These are phyloP conservation scores for Triticum turgidum DNA, from an alignment of 176 grass and related monocot species.

Conservation along the genomic window DNA sequence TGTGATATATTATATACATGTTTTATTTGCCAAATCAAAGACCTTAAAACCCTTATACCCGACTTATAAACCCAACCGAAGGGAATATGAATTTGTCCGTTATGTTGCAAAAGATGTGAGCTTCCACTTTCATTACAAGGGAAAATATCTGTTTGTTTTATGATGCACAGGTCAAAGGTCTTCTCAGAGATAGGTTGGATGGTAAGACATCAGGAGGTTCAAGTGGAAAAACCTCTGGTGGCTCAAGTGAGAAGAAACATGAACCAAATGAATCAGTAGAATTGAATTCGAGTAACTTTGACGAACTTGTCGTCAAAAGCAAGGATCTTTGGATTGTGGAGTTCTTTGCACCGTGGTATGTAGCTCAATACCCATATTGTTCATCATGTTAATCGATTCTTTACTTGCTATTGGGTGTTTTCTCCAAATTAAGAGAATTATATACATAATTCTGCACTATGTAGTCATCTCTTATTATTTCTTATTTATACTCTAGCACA, in stretches of 20 bases:
- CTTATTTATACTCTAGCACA: conserved; percentile 6
- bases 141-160: conserved; percentile 19
- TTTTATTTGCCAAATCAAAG: too few species aligned
- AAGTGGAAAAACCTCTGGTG: conserved; percentile 69
- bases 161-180: conserved; percentile 69
- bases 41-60: too few species aligned
- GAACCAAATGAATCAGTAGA: conserved; percentile 81
- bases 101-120: neutral
- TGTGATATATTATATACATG: too few species aligned
- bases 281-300: conserved; percentile 85
- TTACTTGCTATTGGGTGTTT: conserved; percentile 9
- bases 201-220: conserved; percentile 68
- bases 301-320: conserved; percentile 85
- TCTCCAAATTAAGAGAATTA: neutral
- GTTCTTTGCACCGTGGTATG: conserved; percentile 99
- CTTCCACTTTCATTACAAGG: neutral
- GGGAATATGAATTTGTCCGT: neutral
- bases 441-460: neutral
- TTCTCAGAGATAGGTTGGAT: conserved; percentile 82
- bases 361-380: conserved; percentile 1
- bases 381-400: conserved; percentile 8
- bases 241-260: conserved; percentile 77
- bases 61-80: too few species aligned
- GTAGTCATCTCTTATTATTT: neutral
- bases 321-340: conserved; percentile 99